Evolutionary conservation across 345 rosid genomes (phyloP).

Genomic region (Punica granatum): DNA sequence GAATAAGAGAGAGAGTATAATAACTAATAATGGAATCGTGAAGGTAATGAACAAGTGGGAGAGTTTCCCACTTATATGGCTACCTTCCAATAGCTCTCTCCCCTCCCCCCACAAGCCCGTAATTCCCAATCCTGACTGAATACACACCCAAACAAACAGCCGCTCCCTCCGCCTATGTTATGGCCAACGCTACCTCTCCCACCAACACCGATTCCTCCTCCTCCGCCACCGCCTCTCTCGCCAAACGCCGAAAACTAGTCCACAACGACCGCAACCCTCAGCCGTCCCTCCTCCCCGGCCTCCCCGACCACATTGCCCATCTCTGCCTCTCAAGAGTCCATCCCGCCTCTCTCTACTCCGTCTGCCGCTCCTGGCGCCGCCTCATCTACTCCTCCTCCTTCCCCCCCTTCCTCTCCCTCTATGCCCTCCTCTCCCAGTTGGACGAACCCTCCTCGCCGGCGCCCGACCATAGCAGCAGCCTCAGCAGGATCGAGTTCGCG

Average conservation of each 20-base stretch:
- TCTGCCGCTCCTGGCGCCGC: constrained; percentile 50
- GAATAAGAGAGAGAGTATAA: too few species aligned
- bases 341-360: constrained; percentile 32
- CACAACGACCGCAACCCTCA: constrained; percentile 5
- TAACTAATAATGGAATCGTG: too few species aligned
- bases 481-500: constrained; percentile 20
- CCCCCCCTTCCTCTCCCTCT: constrained; percentile 43
- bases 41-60: too few species aligned
- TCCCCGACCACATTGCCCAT: constrained; percentile 39
- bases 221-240: constrained; percentile 10
- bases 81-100: not conserved
- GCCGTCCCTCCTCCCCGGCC: constrained; percentile 33
- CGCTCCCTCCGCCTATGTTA: not conserved
- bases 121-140: not conserved
- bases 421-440: constrained; percentile 28
- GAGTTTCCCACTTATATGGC: too few species aligned
- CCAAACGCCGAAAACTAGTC: constrained; percentile 21
- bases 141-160: too few species aligned
- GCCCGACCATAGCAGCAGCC: not conserved
- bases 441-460: not conserved
- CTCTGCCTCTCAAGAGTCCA: constrained; percentile 35
- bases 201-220: too few species aligned
- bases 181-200: not conserved
- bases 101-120: not conserved
- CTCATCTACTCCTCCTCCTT: constrained; percentile 38